Conservation (phyloP, 805 yeast species). For the Myxozyma neotropica region DNA sequence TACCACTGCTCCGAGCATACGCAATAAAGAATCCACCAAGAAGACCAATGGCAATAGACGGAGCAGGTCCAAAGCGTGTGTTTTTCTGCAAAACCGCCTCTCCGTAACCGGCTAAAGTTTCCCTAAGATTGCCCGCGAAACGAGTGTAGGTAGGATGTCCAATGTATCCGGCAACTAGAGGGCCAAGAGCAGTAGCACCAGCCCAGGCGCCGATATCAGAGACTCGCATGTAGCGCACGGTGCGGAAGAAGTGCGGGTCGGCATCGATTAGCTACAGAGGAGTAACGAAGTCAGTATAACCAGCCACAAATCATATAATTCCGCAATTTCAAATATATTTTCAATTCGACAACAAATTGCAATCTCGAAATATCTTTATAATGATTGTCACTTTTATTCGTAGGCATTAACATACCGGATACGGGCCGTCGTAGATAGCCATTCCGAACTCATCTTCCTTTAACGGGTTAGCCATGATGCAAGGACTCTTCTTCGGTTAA, state of each 20-base stretch:
- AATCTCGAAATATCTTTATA: too few species aligned
- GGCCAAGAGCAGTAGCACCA: constrained; percentile 53
- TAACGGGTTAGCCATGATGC: neutral
- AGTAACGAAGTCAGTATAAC: neutral
- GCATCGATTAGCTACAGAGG: constrained; percentile 58
- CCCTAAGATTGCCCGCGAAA: neutral
- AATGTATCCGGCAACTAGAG: constrained; percentile 49
- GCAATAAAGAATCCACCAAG: constrained; percentile 75
- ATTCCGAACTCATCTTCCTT: constrained; percentile 17
- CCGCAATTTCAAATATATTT: too few species aligned
- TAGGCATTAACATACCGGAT: constrained; percentile 13
- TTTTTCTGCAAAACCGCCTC: constrained; percentile 3
- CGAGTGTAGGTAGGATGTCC: constrained; percentile 46
- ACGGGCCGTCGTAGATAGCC: constrained; percentile 16
- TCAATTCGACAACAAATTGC: too few species aligned
- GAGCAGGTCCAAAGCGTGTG: constrained; percentile 6
- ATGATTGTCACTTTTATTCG: too few species aligned
- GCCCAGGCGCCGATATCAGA: constrained; percentile 62
- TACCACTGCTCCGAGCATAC: constrained; percentile 48
- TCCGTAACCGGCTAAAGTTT: constrained; percentile 1
- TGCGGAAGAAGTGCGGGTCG: constrained; percentile 76
- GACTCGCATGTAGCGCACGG: constrained; percentile 69
- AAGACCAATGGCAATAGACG: constrained; percentile 48
- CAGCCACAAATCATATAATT: too few species aligned
- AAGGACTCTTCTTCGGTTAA: too few species aligned